These are phyloP conservation scores for Vigna reflexopilosa DNA, from an alignment of 306 rosid species.

Conservation along the genomic window DNA sequence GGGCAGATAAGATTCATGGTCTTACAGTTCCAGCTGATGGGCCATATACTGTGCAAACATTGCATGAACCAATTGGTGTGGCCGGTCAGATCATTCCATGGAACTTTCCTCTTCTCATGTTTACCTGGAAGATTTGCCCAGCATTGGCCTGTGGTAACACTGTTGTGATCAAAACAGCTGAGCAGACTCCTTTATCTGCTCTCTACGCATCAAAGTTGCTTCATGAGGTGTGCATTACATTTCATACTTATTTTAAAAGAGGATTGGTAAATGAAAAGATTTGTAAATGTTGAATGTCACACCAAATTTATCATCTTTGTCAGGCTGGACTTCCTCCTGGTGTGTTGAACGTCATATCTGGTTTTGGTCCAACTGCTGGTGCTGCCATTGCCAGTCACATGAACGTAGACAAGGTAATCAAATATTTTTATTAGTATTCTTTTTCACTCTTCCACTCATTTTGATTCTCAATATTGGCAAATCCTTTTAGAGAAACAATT, in stretches of 20 bases:
- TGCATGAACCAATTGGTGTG: slow-evolving; percentile 27
- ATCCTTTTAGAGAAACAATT: slow-evolving; percentile 7
- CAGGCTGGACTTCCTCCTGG: slow-evolving; percentile 88
- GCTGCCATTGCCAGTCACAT: slow-evolving; percentile 80
- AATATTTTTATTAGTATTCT: background rate
- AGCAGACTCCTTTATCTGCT: slow-evolving; percentile 87
- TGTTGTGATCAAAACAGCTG: slow-evolving; percentile 78
- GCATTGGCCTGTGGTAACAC: slow-evolving; percentile 55
- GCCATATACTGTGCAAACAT: slow-evolving; percentile 4
- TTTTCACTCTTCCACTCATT: background rate
- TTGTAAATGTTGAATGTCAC: background rate
- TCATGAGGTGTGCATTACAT: slow-evolving; percentile 60
- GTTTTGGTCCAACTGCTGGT: slow-evolving; percentile 90
- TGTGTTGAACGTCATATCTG: slow-evolving; percentile 73
- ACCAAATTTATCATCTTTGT: slow-evolving; percentile 31
- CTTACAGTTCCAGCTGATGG: slow-evolving; percentile 23
- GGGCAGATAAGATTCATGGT: slow-evolving; percentile 36
- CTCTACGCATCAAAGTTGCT: slow-evolving; percentile 60
- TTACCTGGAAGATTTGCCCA: slow-evolving; percentile 31
- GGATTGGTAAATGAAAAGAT: background rate
- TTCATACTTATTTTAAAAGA: background rate
- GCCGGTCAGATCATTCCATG: slow-evolving; percentile 33
- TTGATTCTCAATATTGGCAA: background rate
- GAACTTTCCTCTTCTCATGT: slow-evolving; percentile 33
- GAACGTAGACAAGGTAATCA: slow-evolving; percentile 77